Percentiles rank a stretch among this genome's conserved stretches.
phyloP scores from a whole-genome alignment of 805 yeast species.

The Wickerhamiella brachini region DNA sequence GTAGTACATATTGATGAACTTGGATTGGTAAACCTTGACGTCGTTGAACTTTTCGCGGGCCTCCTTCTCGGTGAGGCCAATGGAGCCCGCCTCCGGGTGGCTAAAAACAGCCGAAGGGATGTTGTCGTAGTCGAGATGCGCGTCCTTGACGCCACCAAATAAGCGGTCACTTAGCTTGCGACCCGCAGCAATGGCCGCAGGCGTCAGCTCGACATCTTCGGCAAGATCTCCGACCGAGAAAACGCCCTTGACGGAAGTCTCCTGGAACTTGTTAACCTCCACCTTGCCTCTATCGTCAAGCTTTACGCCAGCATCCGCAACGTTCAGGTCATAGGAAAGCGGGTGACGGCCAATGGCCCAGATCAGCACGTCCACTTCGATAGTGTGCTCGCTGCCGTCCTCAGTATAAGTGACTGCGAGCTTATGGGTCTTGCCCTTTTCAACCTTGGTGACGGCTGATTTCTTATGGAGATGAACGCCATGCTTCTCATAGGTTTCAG shows the following conservation, averaged over 20 bases:
- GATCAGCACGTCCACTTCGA: constrained; percentile 66
- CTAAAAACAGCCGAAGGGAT: constrained; percentile 95
- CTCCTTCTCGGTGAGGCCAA: constrained; percentile 70
- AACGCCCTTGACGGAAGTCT: constrained; percentile 54
- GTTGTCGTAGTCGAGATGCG: constrained; percentile 73
- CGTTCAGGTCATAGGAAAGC: constrained; percentile 48
- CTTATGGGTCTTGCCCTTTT: constrained; percentile 28
- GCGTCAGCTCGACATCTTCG: constrained; percentile 88
- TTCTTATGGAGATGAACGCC: constrained; percentile 74
- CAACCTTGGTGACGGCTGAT: constrained; percentile 36
- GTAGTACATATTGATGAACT: constrained; percentile 84
- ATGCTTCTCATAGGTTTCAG: constrained; percentile 63
- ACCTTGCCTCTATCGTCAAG: constrained; percentile 48
- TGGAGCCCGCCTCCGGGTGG: constrained; percentile 94
- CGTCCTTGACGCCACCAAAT: constrained; percentile 65
- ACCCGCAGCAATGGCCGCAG: constrained; percentile 98
- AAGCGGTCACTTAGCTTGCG: constrained; percentile 83
- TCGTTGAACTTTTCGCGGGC: constrained; percentile 66
- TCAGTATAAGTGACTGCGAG: constrained; percentile 16
- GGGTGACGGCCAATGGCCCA: constrained; percentile 95
- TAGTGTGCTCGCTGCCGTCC: constrained; percentile 25
- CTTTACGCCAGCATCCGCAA: constrained; percentile 63
- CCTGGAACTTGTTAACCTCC: constrained; percentile 77
- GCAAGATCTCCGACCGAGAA: constrained; percentile 90
- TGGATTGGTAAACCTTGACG: constrained; percentile 68